Percentiles rank a stretch among this genome's conserved stretches.
Evolutionary conservation across 2,329 filamentous ascomycete genomes (phyloP).

Genomic region (Fusarium sarcochroum): DNA sequence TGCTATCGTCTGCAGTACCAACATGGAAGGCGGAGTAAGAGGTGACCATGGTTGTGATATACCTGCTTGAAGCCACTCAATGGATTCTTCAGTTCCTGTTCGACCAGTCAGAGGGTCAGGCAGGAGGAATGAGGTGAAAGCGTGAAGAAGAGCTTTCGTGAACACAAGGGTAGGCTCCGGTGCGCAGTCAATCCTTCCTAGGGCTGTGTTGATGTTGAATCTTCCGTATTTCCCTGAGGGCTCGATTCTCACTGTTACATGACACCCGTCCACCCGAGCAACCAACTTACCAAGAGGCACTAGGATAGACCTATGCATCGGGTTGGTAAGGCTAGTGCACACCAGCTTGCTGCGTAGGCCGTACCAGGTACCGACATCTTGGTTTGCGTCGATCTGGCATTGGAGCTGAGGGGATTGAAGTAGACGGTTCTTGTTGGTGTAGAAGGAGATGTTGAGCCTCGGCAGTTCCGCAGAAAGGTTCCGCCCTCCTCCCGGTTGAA

Average conservation of each 20-base stretch:
- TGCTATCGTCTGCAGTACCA: slow-evolving; percentile 25
- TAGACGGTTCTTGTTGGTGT: slow-evolving; percentile 58
- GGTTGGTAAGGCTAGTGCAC: slow-evolving; percentile 61
- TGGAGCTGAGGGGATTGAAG: slow-evolving; percentile 65
- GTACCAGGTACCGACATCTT: slow-evolving; percentile 73
- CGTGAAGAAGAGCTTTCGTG: slow-evolving; percentile 70
- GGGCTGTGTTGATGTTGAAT: slow-evolving; percentile 66
- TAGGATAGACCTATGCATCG: slow-evolving; percentile 64
- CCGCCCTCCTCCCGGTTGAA: slow-evolving; percentile 32
- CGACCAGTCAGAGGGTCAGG: slow-evolving; percentile 70
- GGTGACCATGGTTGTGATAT: slow-evolving; percentile 64
- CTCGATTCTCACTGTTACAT: slow-evolving; percentile 50
- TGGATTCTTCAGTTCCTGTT: slow-evolving; percentile 73
- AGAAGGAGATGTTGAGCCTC: slow-evolving; percentile 66
- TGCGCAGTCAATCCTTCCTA: slow-evolving; percentile 70
- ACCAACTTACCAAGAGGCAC: slow-evolving; percentile 61
- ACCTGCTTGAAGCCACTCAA: slow-evolving; percentile 65
- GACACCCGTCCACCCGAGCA: slow-evolving; percentile 32
- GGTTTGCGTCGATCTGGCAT: slow-evolving; percentile 66
- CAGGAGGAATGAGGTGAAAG: slow-evolving; percentile 69
- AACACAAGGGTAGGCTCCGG: slow-evolving; percentile 69
- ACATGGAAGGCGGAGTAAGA: slow-evolving; percentile 37
- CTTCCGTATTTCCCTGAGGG: slow-evolving; percentile 58
- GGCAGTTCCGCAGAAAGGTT: slow-evolving; percentile 63
- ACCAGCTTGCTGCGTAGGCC: slow-evolving; percentile 73